Evolutionary conservation across 768 basidiomycete genomes (phyloP).

Genomic region (Clavulina sp.): DNA sequence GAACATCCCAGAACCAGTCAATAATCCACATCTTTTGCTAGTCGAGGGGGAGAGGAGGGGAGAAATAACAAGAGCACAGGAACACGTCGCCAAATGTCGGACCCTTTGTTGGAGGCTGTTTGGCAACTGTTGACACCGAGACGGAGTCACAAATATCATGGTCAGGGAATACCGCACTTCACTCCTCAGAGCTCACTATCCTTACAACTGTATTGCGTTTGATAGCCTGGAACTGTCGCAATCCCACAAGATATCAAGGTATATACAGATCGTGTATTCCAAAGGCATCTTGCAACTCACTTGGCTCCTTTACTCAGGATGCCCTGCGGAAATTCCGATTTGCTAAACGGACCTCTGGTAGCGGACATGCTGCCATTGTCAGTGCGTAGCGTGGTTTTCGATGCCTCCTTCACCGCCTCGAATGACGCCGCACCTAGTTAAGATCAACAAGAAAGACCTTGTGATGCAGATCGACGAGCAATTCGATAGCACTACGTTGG

Average conservation of each 20-base stretch:
- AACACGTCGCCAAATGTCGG: not conserved
- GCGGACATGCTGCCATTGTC: constrained; percentile 45
- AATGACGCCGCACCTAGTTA: constrained; percentile 27
- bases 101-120: no score
- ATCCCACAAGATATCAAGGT: constrained; percentile 36
- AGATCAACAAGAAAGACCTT: constrained; percentile 73
- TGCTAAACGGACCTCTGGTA: constrained; percentile 41
- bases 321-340: constrained; percentile 74
- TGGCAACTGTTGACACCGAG: no score
- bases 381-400: constrained; percentile 5
- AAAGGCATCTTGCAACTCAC: not conserved
- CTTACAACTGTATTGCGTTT: not conserved
- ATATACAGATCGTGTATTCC: not conserved
- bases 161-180: not conserved
- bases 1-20: constrained; percentile 95
- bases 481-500: constrained; percentile 56
- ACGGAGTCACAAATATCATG: no score
- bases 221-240: constrained; percentile 68
- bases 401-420: not conserved
- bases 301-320: constrained; percentile 35
- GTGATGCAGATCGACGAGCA: constrained; percentile 72
- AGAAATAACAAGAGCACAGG: not conserved
- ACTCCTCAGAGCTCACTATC: not conserved
- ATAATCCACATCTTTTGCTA: constrained; percentile 60
- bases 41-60: not conserved